Percentiles rank a stretch among this genome's conserved stretches.
Conservation (phyloP, 2,329 filamentous ascomycete genomes). For the Fusarium nisikadoi region DNA sequence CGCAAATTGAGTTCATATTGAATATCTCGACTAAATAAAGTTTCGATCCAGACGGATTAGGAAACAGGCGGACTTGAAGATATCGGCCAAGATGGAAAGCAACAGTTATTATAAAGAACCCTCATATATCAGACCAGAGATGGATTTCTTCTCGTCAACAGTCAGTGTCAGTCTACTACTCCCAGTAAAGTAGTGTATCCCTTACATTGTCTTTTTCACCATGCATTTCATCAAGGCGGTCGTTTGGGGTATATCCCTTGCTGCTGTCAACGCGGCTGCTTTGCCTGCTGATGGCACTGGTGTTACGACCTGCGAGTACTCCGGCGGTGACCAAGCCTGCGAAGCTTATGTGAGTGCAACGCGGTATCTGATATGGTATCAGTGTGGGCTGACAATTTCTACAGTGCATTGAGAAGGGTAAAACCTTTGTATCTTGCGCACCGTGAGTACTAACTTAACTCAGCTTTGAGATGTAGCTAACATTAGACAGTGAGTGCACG, state of each 20-base stretch:
- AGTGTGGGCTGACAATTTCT: neutral
- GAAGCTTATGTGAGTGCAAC: neutral
- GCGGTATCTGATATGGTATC: neutral
- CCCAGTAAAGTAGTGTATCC: neutral
- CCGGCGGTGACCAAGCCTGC: neutral
- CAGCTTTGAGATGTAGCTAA: neutral
- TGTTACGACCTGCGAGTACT: neutral
- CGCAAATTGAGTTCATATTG: neutral
- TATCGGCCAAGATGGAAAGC: neutral
- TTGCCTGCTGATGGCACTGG: neutral
- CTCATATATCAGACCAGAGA: neutral
- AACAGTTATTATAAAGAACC: neutral
- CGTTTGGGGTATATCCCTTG: slow-evolving; percentile 4
- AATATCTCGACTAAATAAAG: neutral
- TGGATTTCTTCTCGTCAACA: neutral
- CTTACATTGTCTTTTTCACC: neutral
- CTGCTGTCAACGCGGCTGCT: slow-evolving; percentile 6
- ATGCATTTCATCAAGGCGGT: slow-evolving; percentile 19
- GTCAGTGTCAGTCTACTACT: slow-evolving; percentile 1
- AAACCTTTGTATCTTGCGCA: slow-evolving; percentile 2
- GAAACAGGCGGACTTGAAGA: neutral
- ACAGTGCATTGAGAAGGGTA: neutral
- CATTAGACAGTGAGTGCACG: neutral
- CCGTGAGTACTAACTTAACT: neutral
- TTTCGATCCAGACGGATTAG: neutral